Conservation (phyloP, 2,329 filamentous ascomycete genomes). For the Exophiala alcalophila region DNA sequence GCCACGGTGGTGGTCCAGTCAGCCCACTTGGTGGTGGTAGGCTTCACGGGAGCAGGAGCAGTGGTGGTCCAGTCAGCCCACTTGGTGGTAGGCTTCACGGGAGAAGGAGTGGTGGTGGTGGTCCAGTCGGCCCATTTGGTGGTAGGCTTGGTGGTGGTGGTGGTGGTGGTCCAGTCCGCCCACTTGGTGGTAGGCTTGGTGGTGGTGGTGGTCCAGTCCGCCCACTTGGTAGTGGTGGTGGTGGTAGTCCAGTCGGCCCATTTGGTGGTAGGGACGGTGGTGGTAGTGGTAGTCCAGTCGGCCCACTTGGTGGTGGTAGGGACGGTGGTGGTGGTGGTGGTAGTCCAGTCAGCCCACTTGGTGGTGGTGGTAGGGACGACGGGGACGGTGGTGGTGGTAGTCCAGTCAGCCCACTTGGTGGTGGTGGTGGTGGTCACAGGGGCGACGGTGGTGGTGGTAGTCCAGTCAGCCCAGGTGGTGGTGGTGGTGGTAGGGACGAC, state of each 20-base stretch:
- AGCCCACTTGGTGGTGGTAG: slow-evolving; percentile 3
- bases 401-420: slow-evolving; percentile 30
- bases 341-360: slow-evolving; percentile 24
- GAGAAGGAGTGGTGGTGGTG: slow-evolving; percentile 5
- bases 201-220: background rate
- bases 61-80: slow-evolving; percentile 14
- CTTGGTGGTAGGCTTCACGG: too few relatives aligned
- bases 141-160: slow-evolving; percentile 2
- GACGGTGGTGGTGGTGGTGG: slow-evolving; percentile 8
- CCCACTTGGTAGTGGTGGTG: slow-evolving; percentile 16
- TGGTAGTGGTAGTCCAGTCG: slow-evolving; percentile 17
- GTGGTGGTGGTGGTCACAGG: slow-evolving; percentile 42
- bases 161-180: slow-evolving; percentile 21
- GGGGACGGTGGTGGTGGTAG: slow-evolving; percentile 15
- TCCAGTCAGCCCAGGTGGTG: slow-evolving; percentile 30
- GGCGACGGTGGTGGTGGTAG: slow-evolving; percentile 32
- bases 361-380: slow-evolving; percentile 11
- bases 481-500: slow-evolving; percentile 30
- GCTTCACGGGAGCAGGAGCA: background rate
- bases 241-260: slow-evolving; percentile 17
- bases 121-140: slow-evolving; percentile 9
- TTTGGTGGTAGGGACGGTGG: slow-evolving; percentile 19
- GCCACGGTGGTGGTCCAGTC: slow-evolving; percentile 5
- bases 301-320: slow-evolving; percentile 23
- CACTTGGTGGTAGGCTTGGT: slow-evolving; percentile 4